These are phyloP conservation scores for Mucor circinelloides DNA, from an alignment of 371 early-diverging fungal genomes.

Conservation along the genomic window DNA sequence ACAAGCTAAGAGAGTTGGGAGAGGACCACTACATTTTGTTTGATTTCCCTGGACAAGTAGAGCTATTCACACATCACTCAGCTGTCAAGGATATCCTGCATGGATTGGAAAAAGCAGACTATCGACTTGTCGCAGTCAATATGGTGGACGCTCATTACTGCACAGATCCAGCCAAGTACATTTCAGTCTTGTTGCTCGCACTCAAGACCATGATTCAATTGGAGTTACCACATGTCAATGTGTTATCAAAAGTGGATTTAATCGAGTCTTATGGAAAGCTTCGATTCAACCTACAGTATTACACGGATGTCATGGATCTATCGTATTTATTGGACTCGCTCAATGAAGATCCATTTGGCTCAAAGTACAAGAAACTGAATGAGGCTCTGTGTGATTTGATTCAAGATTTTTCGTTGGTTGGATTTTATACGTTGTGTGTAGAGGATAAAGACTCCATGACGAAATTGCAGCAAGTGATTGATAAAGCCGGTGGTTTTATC, in stretches of 20 bases:
- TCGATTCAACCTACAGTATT: constrained; percentile 88
- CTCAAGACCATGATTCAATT: constrained; percentile 92
- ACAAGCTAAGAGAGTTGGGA: constrained; percentile 73
- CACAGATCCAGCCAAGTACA: constrained; percentile 91
- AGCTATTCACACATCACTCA: constrained; percentile 95
- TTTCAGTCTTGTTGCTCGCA: constrained; percentile 86
- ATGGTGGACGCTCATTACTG: constrained; percentile 94
- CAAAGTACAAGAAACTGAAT: constrained; percentile 75
- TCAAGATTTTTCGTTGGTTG: constrained; percentile 90
- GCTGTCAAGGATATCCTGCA: constrained; percentile 81
- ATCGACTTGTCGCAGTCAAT: constrained; percentile 89
- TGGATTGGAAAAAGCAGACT: constrained; percentile 73
- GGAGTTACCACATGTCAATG: constrained; percentile 95
- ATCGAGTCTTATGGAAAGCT: constrained; percentile 77
- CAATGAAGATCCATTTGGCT: constrained; percentile 69
- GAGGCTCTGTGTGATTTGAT: constrained; percentile 85
- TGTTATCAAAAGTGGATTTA: constrained; percentile 94
- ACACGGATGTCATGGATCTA: constrained; percentile 92
- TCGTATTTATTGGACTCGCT: constrained; percentile 77
- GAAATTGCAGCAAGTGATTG: constrained; percentile 76
- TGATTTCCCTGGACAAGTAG: constrained; percentile 99
- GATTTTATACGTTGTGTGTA: constrained; percentile 87
- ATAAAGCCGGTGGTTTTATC: constrained; percentile 92
- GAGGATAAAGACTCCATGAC: constrained; percentile 87
- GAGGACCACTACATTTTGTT: constrained; percentile 91